Conservation (phyloP, 768 basidiomycete species). For the Saitozyma podzolica region DNA sequence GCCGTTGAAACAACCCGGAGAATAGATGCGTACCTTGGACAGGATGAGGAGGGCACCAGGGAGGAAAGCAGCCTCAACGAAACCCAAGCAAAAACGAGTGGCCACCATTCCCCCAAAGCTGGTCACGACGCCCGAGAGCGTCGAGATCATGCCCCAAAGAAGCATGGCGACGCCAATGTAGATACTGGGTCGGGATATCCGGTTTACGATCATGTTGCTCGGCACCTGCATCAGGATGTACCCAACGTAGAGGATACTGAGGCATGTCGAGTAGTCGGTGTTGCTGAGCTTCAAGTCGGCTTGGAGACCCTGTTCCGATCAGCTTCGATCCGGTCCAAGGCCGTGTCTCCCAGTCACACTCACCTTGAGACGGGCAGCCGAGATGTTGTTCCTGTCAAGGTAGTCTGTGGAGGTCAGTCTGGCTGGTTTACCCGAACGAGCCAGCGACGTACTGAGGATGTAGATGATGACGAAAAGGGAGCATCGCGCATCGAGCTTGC, state of each 20-base stretch:
- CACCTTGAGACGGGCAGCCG: constrained; percentile 39
- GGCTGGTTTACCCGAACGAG: too few relatives aligned
- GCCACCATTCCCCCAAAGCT: constrained; percentile 55
- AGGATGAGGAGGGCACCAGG: constrained; percentile 48
- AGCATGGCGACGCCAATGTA: constrained; percentile 48
- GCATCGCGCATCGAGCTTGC: constrained; percentile 50
- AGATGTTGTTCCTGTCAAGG: constrained; percentile 49
- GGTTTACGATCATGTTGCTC: constrained; percentile 49
- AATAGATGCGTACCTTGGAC: constrained; percentile 21
- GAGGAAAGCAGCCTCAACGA: constrained; percentile 62
- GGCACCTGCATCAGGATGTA: constrained; percentile 43
- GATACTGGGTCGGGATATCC: constrained; percentile 46
- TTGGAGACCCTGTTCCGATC: too few relatives aligned
- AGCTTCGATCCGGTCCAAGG: too few relatives aligned
- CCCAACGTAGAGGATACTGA: constrained; percentile 44
- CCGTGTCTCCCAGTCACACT: too few relatives aligned
- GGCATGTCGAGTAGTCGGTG: constrained; percentile 43
- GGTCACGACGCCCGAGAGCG: constrained; percentile 56
- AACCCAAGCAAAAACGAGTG: constrained; percentile 71
- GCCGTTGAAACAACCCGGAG: not conserved
- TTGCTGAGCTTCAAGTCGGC: constrained; percentile 41
- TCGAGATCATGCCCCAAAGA: constrained; percentile 42
- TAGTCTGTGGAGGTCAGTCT: constrained; percentile 32
- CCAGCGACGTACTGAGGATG: constrained; percentile 39
- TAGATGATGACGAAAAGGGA: constrained; percentile 43